phyloP scores from a whole-genome alignment of 306 rosid genomes.

The Adenanthera pavonina region DNA sequence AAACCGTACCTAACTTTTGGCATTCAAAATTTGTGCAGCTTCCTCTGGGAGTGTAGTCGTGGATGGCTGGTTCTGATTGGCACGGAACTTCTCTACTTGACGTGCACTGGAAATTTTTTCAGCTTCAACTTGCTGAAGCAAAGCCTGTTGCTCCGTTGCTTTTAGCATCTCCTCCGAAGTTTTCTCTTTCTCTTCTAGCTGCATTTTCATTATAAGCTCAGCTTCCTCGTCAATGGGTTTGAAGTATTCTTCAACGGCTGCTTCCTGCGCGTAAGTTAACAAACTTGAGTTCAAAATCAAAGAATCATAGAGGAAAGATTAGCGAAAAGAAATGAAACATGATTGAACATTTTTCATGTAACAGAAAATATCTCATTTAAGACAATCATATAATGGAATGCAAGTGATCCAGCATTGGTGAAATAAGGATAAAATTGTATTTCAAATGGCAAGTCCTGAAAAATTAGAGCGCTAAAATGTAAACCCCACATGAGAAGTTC shows the following conservation, averaged over 20 bases:
- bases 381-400: constrained; percentile 18
- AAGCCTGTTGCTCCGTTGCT: constrained; percentile 67
- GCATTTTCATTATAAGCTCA: constrained; percentile 67
- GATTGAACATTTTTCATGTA: constrained; percentile 10
- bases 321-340: constrained; percentile 23
- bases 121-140: constrained; percentile 58
- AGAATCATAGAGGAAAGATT: constrained; percentile 5
- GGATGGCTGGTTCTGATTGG: constrained; percentile 44
- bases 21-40: constrained; percentile 44
- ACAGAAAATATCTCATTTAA: constrained; percentile 23
- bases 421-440: background rate
- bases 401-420: constrained; percentile 1
- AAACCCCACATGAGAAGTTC: background rate
- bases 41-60: constrained; percentile 39
- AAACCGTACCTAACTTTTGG: constrained; percentile 2
- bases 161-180: constrained; percentile 63
- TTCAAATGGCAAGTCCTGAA: background rate
- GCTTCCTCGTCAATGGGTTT: constrained; percentile 88
- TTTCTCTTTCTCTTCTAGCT: constrained; percentile 67
- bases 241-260: constrained; percentile 85
- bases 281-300: constrained; percentile 25
- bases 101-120: constrained; percentile 39
- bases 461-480: background rate
- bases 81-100: constrained; percentile 39
- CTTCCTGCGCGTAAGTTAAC: constrained; percentile 63